Conservation (phyloP, 768 basidiomycete species). For the Russula abietina region DNA sequence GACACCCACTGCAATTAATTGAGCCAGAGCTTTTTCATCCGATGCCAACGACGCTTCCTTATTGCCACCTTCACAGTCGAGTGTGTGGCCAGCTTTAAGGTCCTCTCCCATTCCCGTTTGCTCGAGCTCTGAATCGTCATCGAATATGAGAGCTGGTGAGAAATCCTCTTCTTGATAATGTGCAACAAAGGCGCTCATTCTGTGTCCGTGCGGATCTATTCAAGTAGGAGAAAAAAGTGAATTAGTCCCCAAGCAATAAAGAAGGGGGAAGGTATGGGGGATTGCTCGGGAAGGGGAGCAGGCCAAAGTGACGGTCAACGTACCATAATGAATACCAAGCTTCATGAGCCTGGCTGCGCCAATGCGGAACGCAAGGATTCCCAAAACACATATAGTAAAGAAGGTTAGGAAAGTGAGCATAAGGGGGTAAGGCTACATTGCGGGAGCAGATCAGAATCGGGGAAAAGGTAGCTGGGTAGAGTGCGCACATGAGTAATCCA, state of each 20-base stretch:
- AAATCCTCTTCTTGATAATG: conserved; percentile 57
- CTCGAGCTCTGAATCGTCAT: not conserved
- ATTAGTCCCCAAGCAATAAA: not conserved
- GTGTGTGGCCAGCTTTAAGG: conserved; percentile 19
- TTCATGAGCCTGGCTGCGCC: conserved; percentile 65
- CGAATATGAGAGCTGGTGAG: not conserved
- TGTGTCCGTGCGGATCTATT: conserved; percentile 64
- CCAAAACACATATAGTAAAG: conserved; percentile 77
- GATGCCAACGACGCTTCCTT: conserved; percentile 33
- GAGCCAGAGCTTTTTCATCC: conserved; percentile 41
- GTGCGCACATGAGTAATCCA: conserved; percentile 72
- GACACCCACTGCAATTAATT: conserved; percentile 82
- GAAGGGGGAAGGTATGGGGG: too few relatives aligned
- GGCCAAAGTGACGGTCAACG: conserved; percentile 22
- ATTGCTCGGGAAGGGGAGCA: too few relatives aligned
- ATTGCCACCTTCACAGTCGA: too few relatives aligned
- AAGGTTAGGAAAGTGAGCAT: conserved; percentile 77
- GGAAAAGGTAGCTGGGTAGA: not conserved
- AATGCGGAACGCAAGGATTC: conserved; percentile 84
- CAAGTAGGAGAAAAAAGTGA: not conserved
- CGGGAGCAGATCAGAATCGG: not conserved
- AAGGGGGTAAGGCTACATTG: conserved; percentile 66
- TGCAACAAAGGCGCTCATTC: conserved; percentile 50
- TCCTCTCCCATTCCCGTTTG: conserved; percentile 5
- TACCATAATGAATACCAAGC: conserved; percentile 60